Percentiles rank a stretch among this genome's conserved stretches.
Conservation (phyloP, 2,329 filamentous ascomycete species). For the Fusarium transvaalense region DNA sequence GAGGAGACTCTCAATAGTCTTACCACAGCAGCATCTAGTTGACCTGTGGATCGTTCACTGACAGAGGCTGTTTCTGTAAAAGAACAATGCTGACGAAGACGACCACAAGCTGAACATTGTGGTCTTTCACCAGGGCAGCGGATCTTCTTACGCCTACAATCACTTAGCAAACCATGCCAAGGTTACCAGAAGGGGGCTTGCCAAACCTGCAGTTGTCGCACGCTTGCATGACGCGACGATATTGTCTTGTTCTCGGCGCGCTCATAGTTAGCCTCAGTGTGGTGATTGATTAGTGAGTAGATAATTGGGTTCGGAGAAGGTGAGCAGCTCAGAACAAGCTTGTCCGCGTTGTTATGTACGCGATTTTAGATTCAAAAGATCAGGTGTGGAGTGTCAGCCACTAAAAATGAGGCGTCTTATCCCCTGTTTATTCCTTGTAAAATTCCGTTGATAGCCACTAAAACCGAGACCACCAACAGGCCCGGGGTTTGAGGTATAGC, state of each 20-base stretch:
- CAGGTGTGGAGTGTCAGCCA: constrained; percentile 1
- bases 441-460: constrained; percentile 4
- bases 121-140: constrained; percentile 34
- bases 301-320: not conserved
- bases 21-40: constrained; percentile 12
- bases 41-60: not conserved
- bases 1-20: accelerated
- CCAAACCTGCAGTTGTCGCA: constrained; percentile 35
- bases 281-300: not conserved
- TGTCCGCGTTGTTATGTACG: not conserved
- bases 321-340: not conserved
- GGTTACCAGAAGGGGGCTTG: accelerated
- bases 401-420: not conserved
- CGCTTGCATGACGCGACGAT: constrained; percentile 26
- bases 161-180: not conserved
- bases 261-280: not conserved
- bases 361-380: not conserved
- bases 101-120: constrained; percentile 30
- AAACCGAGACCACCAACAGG: not conserved
- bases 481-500: too few relatives aligned
- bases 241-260: constrained; percentile 20
- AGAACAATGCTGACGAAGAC: constrained; percentile 16
- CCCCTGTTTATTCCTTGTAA: not conserved
- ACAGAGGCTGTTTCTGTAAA: not conserved
- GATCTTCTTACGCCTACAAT: constrained; percentile 29